These are phyloP conservation scores for Linum trigynum DNA, from an alignment of 345 rosid species.

Conservation along the genomic window DNA sequence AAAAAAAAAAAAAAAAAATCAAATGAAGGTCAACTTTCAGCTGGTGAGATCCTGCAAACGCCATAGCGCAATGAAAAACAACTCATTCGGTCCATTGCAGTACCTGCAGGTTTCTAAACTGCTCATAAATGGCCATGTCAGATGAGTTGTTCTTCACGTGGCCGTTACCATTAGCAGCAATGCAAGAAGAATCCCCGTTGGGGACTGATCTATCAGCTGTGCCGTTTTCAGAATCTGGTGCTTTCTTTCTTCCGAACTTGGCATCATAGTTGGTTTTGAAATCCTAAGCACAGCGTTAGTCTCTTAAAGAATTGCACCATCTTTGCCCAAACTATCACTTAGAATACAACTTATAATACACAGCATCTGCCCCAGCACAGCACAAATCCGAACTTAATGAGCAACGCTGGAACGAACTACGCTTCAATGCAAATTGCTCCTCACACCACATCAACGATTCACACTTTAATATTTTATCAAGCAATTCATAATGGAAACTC, in stretches of 20 bases:
- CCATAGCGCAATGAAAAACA: background rate
- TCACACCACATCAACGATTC: too few relatives aligned
- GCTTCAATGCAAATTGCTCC: too few relatives aligned
- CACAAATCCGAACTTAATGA: background rate
- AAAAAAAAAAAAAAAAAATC: background rate
- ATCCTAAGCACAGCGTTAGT: slow-evolving; percentile 42
- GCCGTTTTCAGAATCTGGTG: slow-evolving; percentile 31
- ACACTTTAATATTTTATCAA: too few relatives aligned
- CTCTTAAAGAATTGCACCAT: slow-evolving; percentile 30
- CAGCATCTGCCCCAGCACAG: background rate
- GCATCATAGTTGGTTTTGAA: slow-evolving; percentile 66
- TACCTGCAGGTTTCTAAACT: slow-evolving; percentile 49
- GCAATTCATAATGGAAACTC: background rate
- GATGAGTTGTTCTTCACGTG: slow-evolving; percentile 37
- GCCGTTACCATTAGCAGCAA: slow-evolving; percentile 32
- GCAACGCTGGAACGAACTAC: too few relatives aligned
- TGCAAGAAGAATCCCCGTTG: slow-evolving; percentile 20
- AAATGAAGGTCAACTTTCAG: background rate
- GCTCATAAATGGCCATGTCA: slow-evolving; percentile 64
- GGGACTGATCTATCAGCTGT: slow-evolving; percentile 26
- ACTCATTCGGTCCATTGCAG: background rate
- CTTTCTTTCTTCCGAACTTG: slow-evolving; percentile 91
- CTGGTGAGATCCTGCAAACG: background rate
- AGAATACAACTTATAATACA: background rate
- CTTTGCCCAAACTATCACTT: background rate